Conservation (phyloP, 2,329 filamentous ascomycete species). For the Apiospora phragmitis region DNA sequence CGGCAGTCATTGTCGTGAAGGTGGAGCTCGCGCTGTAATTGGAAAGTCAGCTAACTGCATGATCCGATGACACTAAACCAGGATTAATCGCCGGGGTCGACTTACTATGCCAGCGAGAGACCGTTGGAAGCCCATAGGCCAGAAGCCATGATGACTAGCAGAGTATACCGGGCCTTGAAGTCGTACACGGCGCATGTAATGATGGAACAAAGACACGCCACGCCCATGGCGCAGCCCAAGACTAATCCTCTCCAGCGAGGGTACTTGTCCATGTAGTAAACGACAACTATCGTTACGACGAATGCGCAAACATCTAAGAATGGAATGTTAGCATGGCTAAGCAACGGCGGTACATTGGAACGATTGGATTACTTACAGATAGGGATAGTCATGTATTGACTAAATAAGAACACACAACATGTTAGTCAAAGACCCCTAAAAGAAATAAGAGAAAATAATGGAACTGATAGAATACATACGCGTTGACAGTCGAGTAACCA, state of each 20-base stretch:
- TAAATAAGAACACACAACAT: too few species aligned
- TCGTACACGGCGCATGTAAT: slow-evolving; percentile 47
- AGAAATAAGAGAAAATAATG: too few species aligned
- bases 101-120: slow-evolving; percentile 45
- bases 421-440: too few species aligned
- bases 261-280: slow-evolving; percentile 47
- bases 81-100: neutral
- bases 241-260: slow-evolving; percentile 47
- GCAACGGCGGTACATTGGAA: slow-evolving; percentile 18
- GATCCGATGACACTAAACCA: neutral
- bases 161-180: slow-evolving; percentile 52
- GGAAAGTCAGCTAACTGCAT: neutral
- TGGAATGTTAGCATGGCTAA: neutral
- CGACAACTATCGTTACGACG: slow-evolving; percentile 45
- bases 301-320: slow-evolving; percentile 30
- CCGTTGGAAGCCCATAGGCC: slow-evolving; percentile 56
- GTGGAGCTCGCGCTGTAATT: slow-evolving; percentile 42
- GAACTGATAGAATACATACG: too few species aligned
- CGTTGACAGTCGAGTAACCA: slow-evolving; percentile 44
- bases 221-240: slow-evolving; percentile 47
- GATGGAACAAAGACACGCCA: slow-evolving; percentile 39
- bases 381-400: slow-evolving; percentile 53
- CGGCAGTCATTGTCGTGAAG: slow-evolving; percentile 48
- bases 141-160: slow-evolving; percentile 56
- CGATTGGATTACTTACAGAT: slow-evolving; percentile 41